These are phyloP conservation scores for Ilyonectria destructans DNA, from an alignment of 2,329 filamentous ascomycete species.

Conservation along the genomic window DNA sequence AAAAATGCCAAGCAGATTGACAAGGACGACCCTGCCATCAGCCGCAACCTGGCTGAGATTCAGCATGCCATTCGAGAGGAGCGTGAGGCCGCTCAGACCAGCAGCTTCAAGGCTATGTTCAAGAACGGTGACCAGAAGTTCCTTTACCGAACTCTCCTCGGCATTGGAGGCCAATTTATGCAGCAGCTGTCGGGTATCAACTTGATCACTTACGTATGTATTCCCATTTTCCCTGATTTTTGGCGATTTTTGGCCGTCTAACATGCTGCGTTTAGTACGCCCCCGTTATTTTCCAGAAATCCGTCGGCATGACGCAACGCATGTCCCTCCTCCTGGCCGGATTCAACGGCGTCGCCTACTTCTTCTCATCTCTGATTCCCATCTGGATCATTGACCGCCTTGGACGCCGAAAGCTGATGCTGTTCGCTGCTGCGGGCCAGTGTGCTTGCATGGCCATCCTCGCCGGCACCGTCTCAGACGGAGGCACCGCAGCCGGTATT, in stretches of 20 bases:
- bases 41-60: slow-evolving; percentile 55
- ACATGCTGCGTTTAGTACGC: slow-evolving; percentile 49
- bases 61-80: slow-evolving; percentile 59
- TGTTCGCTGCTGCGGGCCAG: slow-evolving; percentile 60
- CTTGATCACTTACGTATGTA: slow-evolving; percentile 52
- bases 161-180: slow-evolving; percentile 63
- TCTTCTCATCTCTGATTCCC: slow-evolving; percentile 51
- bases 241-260: slow-evolving; percentile 9
- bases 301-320: slow-evolving; percentile 60
- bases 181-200: slow-evolving; percentile 58
- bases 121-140: slow-evolving; percentile 62
- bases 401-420: slow-evolving; percentile 73
- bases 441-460: slow-evolving; percentile 63
- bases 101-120: slow-evolving; percentile 55
- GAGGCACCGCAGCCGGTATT: slow-evolving; percentile 56
- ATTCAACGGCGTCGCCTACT: slow-evolving; percentile 62
- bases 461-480: slow-evolving; percentile 60
- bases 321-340: slow-evolving; percentile 68
- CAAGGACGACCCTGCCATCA: slow-evolving; percentile 49
- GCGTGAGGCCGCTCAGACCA: slow-evolving; percentile 54
- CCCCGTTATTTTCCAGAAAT: slow-evolving; percentile 62
- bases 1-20: slow-evolving; percentile 46
- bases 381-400: slow-evolving; percentile 59
- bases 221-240: neutral
- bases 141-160: slow-evolving; percentile 58